These are phyloP conservation scores for Zygnema circumcarinatum DNA, from an alignment of 139 green algal species.

Conservation along the genomic window DNA sequence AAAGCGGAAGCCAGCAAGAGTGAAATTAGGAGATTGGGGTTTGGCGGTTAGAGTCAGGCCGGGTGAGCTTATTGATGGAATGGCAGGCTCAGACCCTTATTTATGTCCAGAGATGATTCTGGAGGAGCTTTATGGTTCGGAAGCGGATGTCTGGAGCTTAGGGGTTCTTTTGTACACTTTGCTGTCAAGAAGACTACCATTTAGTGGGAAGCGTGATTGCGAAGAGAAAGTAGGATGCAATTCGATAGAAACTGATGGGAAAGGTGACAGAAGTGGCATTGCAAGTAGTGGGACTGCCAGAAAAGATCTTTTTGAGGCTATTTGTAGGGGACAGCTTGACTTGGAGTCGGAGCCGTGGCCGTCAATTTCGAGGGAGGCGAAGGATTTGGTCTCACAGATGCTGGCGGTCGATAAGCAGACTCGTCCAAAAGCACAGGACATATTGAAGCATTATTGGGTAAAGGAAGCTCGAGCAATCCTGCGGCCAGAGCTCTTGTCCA, in stretches of 20 bases:
- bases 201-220: neutral
- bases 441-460: neutral
- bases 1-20: neutral
- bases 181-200: neutral
- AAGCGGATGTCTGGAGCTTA: conserved; percentile 29
- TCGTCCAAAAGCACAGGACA: neutral
- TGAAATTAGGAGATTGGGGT: conserved; percentile 30
- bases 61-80: neutral
- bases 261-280: conserved; percentile 25
- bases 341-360: conserved; percentile 76
- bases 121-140: neutral
- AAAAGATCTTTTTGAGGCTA: conserved; percentile 78
- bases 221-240: neutral
- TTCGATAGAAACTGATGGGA: neutral
- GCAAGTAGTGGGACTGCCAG: conserved; percentile 88
- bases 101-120: conserved; percentile 8
- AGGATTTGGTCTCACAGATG: conserved; percentile 62
- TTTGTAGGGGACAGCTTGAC: conserved; percentile 74
- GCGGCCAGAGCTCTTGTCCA: neutral
- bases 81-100: conserved; percentile 15
- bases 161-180: conserved; percentile 31
- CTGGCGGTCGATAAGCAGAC: conserved; percentile 67
- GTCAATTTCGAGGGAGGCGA: conserved; percentile 68
- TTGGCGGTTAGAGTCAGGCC: neutral
- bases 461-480: neutral